Base-by-base conservation (phyloP, 345 rosid species). In the Lumnitzera racemosa region DNA sequence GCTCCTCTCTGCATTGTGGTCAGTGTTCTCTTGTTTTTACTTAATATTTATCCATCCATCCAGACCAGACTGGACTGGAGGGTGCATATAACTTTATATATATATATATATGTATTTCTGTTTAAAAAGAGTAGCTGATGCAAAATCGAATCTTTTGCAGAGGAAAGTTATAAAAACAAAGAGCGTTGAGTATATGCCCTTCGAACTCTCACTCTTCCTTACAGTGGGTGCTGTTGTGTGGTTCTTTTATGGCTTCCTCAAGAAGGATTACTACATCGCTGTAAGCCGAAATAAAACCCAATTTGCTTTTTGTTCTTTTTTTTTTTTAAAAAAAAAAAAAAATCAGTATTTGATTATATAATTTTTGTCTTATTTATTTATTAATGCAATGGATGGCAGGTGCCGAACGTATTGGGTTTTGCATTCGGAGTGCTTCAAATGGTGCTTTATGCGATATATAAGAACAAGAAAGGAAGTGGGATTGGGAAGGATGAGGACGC, bases 1-100 rank as follows among this genome's bases (percentile, higher is more conserved):
- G 96, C 99, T 9, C 97, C 99, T 23, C 96, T 90, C 43, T 75
- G 80, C 67, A 86, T 90, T 70, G 62, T 90, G 78, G 99, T 91
- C 58, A 70, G 81, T 25, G 16, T n/a, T 29, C 4, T 3, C 4
- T 4, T 27, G 27, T 27, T 7, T 46, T 13, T 10, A 10, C 47
- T 16, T 13, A 58, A 20, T 20, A 20, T 12, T 4, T 47, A 54
- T 12, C 46, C 12, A 15, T 10, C 12, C 24, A 1, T 46, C 8
- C 17, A 2, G 1, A 31, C 20, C 20, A 20, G 20, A 20, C 20
- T 1, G 1, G 20, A 20, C 20, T 10, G 4, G 2, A 43, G 23
- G 11, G 14, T 14, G 49, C 6, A 41, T 20, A 13, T 6, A 24
- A 29, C 2, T 24, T 15, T n/a, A 20, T 24, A 27, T 27, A 56